These are phyloP conservation scores for Nicotiana attenuata DNA, from an alignment of 257 asterid genomes.

Conservation along the genomic window DNA sequence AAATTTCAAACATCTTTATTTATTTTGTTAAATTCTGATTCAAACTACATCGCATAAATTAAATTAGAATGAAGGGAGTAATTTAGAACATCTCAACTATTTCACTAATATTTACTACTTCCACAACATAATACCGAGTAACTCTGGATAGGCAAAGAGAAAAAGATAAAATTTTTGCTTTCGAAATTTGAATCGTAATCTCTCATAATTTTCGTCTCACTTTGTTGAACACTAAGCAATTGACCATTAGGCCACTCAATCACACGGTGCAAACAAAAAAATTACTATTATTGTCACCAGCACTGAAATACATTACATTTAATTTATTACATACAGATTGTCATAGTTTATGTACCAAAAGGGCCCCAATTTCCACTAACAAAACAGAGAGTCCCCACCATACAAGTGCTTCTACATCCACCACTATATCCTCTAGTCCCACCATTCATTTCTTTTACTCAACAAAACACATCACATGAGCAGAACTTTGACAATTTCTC, in stretches of 20 bases:
- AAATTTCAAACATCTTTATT: no score
- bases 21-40: no score
- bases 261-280: slow-evolving; percentile 3
- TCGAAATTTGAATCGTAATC: not conserved
- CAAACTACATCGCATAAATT: no score
- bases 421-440: slow-evolving; percentile 38
- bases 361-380: slow-evolving; percentile 63
- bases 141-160: no score
- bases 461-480: slow-evolving; percentile 38
- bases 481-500: slow-evolving; percentile 42
- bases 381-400: slow-evolving; percentile 42
- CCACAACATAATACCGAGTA: no score
- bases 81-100: no score
- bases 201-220: not conserved
- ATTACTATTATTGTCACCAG: not conserved
- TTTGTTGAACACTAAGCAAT: not conserved
- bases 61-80: no score
- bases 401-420: slow-evolving; percentile 46
- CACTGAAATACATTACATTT: slow-evolving; percentile 26
- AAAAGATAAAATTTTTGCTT: no score
- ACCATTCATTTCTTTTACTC: slow-evolving; percentile 30
- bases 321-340: slow-evolving; percentile 23
- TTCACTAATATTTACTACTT: no score
- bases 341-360: not conserved
- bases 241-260: not conserved